A percentile compares a stretch with the other conserved stretches of the same genome.
phyloP scores from a whole-genome alignment of 2,329 filamentous ascomycete genomes.

The Colletotrichum falcatum region DNA sequence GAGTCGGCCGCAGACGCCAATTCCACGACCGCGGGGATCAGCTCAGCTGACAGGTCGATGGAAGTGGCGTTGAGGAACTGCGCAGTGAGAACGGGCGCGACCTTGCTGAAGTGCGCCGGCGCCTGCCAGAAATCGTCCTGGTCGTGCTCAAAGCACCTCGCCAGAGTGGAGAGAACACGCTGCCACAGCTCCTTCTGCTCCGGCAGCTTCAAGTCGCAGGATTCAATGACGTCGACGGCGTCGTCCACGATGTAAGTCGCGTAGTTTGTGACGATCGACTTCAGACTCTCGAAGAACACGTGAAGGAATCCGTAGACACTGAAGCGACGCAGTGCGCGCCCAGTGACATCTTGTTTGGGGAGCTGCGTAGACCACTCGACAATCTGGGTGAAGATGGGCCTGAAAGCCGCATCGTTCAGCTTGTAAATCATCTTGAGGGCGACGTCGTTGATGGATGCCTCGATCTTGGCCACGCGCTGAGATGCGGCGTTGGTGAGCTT shows the following conservation, averaged over 20 bases:
- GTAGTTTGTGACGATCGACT: slow-evolving; percentile 95
- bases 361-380: slow-evolving; percentile 81
- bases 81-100: slow-evolving; percentile 75
- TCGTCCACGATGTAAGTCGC: slow-evolving; percentile 86
- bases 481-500: slow-evolving; percentile 56
- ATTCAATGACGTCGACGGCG: slow-evolving; percentile 72
- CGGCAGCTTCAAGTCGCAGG: slow-evolving; percentile 59
- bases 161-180: slow-evolving; percentile 77
- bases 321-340: slow-evolving; percentile 72
- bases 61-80: slow-evolving; percentile 69
- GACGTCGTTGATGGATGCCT: slow-evolving; percentile 75
- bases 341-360: slow-evolving; percentile 70
- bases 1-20: slow-evolving; percentile 85
- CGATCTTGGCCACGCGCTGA: slow-evolving; percentile 65
- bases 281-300: slow-evolving; percentile 85
- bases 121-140: slow-evolving; percentile 97
- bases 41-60: slow-evolving; percentile 60
- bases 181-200: slow-evolving; percentile 73
- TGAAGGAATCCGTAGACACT: slow-evolving; percentile 86
- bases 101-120: slow-evolving; percentile 83
- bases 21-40: slow-evolving; percentile 82
- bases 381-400: slow-evolving; percentile 89
- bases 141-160: slow-evolving; percentile 85
- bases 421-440: slow-evolving; percentile 95
- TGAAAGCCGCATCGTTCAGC: slow-evolving; percentile 92